phyloP scores from a whole-genome alignment of 352 stramenopile species.

The Phytopythium helicoides region DNA sequence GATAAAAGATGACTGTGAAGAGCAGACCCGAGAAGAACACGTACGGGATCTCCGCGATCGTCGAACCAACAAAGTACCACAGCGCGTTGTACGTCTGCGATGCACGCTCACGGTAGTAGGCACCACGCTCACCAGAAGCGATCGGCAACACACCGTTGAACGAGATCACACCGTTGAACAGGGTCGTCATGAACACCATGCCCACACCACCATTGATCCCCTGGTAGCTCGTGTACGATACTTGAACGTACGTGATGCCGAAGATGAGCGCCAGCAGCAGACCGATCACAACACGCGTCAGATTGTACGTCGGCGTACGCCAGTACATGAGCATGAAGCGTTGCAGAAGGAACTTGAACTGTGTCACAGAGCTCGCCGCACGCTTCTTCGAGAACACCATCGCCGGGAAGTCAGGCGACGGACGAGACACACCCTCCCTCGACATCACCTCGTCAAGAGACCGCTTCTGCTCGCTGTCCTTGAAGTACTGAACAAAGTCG shows the following conservation, averaged over 20 bases:
- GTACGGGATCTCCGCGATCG: constrained; percentile 72
- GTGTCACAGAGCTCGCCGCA: constrained; percentile 11
- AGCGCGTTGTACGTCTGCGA: no score
- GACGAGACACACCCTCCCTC: constrained; percentile 10
- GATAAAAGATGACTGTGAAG: constrained; percentile 49
- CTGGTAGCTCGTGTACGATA: constrained; percentile 20
- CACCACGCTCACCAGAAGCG: no score
- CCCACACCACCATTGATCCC: constrained; percentile 35
- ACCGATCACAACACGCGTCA: constrained; percentile 50
- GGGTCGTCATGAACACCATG: constrained; percentile 71
- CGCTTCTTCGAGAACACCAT: constrained; percentile 26
- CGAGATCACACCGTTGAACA: constrained; percentile 69
- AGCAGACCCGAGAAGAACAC: constrained; percentile 30
- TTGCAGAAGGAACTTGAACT: constrained; percentile 17
- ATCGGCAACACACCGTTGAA: constrained; percentile 59
- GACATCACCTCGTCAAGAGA: constrained; percentile 15
- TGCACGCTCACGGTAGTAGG: no score
- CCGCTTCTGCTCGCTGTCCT: no score
- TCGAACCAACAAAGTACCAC: no score
- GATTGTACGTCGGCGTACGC: constrained; percentile 57
- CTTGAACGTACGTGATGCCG: constrained; percentile 39
- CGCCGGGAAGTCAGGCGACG: constrained; percentile 14
- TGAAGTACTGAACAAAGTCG: no score
- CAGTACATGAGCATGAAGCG: constrained; percentile 26
- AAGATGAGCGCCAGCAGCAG: constrained; percentile 62